Base-by-base conservation (phyloP, 768 basidiomycete species). In the Tulasnella sp. region DNA sequence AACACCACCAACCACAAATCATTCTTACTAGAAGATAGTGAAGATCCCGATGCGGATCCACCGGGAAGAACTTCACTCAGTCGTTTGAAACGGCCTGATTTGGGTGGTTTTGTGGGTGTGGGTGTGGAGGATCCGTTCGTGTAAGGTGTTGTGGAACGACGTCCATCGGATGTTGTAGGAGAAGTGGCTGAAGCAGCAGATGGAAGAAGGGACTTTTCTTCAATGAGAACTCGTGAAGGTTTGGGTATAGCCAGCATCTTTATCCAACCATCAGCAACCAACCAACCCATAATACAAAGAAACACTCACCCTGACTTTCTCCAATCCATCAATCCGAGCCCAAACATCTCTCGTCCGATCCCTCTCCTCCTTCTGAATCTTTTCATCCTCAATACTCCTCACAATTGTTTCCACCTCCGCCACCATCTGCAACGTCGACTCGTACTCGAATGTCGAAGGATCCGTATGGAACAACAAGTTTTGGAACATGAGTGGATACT, bases 391-490 rank as follows among this genome's bases (percentile, higher is more conserved):
- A 50, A 99, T 96, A 55, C 85, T 87, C 39, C 93, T 76, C 42
- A 99, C 93, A 59, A 98, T 93, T 16, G 75, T 80, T 67, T 99
- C 95, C 5, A 99, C 87, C 65, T 98, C 91, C 16, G 90, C 88
- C 1, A 96, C 91, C 87, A 98, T 93, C 63, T 83, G 82, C 35
- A 93, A 70, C 10, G 92, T 95, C 61, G 83, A 84, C 65, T 99
- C 95, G 62, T 95, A 99, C 67, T 99, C 95, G 60, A 83, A 91
- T 3, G 92, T 90, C 56, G 88, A 91, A 2, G 95, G 91, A 59
- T 99, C 95, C 15, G 93, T 95, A 67, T 91, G 88, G 68, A 84
- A 96, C 48, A 98, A 77, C 13, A 96, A 74, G 64, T 95, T 96
- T 67, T 99, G 95, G 69, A 98, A 96, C 41, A 99, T 76, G 29